Percentiles rank a stretch among this genome's conserved stretches.
Conservation (phyloP, 2,329 filamentous ascomycete genomes). For the Talaromyces sp. region DNA sequence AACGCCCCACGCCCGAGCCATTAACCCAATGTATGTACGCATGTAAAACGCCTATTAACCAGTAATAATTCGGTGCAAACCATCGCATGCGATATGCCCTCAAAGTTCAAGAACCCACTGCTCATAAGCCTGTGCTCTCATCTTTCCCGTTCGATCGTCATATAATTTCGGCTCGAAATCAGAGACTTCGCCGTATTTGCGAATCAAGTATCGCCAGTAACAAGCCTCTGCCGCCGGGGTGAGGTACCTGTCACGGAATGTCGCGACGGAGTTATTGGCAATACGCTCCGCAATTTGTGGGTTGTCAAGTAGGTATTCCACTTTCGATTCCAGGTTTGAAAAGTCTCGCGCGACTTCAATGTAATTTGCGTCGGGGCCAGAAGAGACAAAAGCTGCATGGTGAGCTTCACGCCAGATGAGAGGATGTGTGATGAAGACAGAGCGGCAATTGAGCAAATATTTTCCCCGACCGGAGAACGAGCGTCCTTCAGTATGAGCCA, state of each 20-base stretch:
- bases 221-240: slow-evolving; percentile 55
- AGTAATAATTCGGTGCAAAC: not conserved
- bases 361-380: slow-evolving; percentile 49
- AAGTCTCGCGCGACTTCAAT: slow-evolving; percentile 52
- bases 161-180: slow-evolving; percentile 42
- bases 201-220: slow-evolving; percentile 52
- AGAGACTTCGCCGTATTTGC: slow-evolving; percentile 35
- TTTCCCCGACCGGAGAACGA: slow-evolving; percentile 54
- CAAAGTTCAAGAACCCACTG: slow-evolving; percentile 35
- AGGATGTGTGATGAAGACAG: slow-evolving; percentile 49
- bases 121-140: slow-evolving; percentile 41
- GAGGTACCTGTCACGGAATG: slow-evolving; percentile 53
- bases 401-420: slow-evolving; percentile 51
- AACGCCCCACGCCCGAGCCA: not conserved
- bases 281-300: slow-evolving; percentile 47
- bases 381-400: slow-evolving; percentile 44
- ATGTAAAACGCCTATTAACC: not conserved
- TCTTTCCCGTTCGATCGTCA: slow-evolving; percentile 28
- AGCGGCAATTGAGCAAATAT: slow-evolving; percentile 52
- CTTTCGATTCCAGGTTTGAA: slow-evolving; percentile 51
- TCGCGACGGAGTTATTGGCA: slow-evolving; percentile 47
- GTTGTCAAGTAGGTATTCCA: slow-evolving; percentile 44
- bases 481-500: slow-evolving; percentile 53
- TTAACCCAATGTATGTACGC: not conserved
- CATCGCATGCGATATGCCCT: not conserved